These are phyloP conservation scores for Alloascoidea hylecoeti DNA, from an alignment of 805 yeast species.

Conservation along the genomic window DNA sequence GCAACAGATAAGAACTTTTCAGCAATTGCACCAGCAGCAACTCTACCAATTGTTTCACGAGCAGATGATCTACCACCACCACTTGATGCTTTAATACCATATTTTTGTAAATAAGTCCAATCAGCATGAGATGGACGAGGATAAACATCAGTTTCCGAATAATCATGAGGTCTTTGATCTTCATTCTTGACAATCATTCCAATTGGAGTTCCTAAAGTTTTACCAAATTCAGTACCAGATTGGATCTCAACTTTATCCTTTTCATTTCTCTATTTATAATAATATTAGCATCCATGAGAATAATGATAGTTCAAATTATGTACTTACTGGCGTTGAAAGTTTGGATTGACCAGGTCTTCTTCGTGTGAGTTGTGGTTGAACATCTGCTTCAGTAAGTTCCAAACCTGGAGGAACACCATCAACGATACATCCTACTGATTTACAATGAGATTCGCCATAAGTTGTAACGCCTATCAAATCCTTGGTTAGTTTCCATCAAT, in stretches of 20 bases:
- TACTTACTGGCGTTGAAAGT: slow-evolving; percentile 61
- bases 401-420: slow-evolving; percentile 98
- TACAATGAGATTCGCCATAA: slow-evolving; percentile 97
- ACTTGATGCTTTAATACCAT: slow-evolving; percentile 84
- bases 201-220: slow-evolving; percentile 88
- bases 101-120: slow-evolving; percentile 80
- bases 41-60: slow-evolving; percentile 96
- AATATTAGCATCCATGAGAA: slow-evolving; percentile 1
- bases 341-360: slow-evolving; percentile 97
- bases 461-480: slow-evolving; percentile 84
- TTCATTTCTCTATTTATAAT: slow-evolving; percentile 44
- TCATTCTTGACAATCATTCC: slow-evolving; percentile 88
- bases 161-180: slow-evolving; percentile 95
- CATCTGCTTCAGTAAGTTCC: slow-evolving; percentile 68
- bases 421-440: slow-evolving; percentile 94
- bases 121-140: slow-evolving; percentile 99
- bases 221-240: slow-evolving; percentile 85
- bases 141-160: slow-evolving; percentile 85
- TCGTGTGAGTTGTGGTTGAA: slow-evolving; percentile 92
- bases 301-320: background rate
- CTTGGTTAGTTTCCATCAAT: too few species aligned
- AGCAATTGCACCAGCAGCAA: slow-evolving; percentile 97
- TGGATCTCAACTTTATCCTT: slow-evolving; percentile 88
- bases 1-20: slow-evolving; percentile 74
- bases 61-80: slow-evolving; percentile 98